Conservation (phyloP, 148 eudicot genomes). For the Chenopodium formosanum region DNA sequence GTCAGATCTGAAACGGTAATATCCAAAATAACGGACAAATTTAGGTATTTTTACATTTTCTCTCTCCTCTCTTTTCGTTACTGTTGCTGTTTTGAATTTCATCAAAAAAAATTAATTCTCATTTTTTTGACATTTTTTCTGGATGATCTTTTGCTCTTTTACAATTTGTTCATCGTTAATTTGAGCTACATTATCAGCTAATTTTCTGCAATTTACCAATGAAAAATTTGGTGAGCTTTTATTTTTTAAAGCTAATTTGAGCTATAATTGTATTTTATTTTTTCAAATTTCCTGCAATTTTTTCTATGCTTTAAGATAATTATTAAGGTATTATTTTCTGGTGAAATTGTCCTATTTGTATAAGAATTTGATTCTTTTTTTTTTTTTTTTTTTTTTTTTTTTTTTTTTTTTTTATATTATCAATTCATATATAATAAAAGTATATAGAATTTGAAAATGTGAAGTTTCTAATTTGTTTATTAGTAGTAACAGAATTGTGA, state of each 20-base stretch:
- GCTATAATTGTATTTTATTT: not conserved
- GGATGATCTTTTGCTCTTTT: not conserved
- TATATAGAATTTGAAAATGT: not conserved
- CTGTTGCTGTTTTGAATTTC: not conserved
- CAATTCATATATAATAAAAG: no score
- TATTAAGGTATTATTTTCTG: no score
- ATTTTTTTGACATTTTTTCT: not conserved
- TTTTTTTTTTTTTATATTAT: no score
- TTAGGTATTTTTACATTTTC: constrained; percentile 16
- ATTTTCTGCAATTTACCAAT: not conserved
- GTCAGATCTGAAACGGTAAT: constrained; percentile 8
- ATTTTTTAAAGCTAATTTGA: not conserved
- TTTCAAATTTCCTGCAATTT: not conserved
- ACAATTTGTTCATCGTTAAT: not conserved
- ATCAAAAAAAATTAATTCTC: not conserved
- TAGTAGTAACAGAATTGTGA: constrained; percentile 6
- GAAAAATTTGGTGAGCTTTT: not conserved
- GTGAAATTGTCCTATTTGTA: no score
- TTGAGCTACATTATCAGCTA: not conserved
- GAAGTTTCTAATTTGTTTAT: constrained; percentile 16
- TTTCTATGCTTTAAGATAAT: no score
- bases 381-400: no score
- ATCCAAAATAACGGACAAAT: constrained; percentile 18
- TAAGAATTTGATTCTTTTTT: no score
- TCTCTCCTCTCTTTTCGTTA: not conserved